phyloP scores from a whole-genome alignment of 257 asterid genomes.

The Phtheirospermum japonicum region DNA sequence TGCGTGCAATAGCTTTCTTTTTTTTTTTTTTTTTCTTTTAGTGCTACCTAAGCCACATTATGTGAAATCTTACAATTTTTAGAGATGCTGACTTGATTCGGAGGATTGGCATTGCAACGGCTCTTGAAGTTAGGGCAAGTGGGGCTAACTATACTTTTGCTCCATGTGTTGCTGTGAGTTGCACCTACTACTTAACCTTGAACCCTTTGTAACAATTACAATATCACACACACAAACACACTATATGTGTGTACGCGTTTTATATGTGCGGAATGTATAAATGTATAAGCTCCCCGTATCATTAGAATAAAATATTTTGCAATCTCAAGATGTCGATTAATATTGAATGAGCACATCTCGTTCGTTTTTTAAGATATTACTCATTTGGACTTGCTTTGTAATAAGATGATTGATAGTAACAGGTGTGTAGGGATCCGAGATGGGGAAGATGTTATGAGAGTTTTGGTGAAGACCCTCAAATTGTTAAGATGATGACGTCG shows the following conservation, averaged over 20 bases:
- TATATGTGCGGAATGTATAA: no score
- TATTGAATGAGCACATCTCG: no score
- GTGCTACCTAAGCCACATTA: no score
- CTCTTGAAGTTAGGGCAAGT: conserved; percentile 81
- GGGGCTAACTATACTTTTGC: conserved; percentile 75
- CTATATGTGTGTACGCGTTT: no score
- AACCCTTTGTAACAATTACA: not conserved
- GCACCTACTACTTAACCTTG: not conserved
- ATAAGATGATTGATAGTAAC: conserved; percentile 26
- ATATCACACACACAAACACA: no score
- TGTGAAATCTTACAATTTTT: not conserved
- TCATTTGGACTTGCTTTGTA: not conserved
- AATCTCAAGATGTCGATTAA: no score
- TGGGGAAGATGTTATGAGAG: conserved; percentile 96
- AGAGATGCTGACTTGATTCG: conserved; percentile 74
- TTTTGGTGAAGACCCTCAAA: conserved; percentile 68
- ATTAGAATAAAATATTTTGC: no score
- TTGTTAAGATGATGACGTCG: conserved; percentile 70
- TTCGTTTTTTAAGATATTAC: not conserved
- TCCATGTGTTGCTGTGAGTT: conserved; percentile 73
- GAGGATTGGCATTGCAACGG: conserved; percentile 70
- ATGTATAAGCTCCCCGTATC: no score
- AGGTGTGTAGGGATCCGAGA: conserved; percentile 88
- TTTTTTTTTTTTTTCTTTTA: no score
- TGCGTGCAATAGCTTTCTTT: no score